A percentile compares a stretch with the other conserved stretches of the same genome.
phyloP scores from a whole-genome alignment of 257 asterid species.

The Lantana camara region DNA sequence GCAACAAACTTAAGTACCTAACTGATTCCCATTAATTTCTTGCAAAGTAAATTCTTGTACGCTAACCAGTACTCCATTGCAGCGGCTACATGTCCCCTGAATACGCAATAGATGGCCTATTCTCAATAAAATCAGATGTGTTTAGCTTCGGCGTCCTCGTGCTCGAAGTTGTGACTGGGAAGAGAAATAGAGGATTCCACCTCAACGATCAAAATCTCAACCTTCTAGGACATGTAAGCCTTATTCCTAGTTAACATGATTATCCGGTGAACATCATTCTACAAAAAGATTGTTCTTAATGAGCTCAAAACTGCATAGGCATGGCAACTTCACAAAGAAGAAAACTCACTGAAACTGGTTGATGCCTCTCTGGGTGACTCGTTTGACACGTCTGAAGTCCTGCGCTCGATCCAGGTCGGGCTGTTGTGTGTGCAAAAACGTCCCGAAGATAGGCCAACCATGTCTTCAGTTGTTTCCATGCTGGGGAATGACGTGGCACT shows the following conservation, averaged over 20 bases:
- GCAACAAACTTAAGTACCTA: background rate
- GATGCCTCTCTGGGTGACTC: background rate
- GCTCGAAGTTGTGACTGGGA: conserved; percentile 39
- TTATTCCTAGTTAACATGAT: background rate
- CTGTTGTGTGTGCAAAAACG: conserved; percentile 30
- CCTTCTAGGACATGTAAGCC: conserved; percentile 38
- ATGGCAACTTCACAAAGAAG: conserved; percentile 33
- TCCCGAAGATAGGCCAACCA: conserved; percentile 34
- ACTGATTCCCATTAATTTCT: background rate
- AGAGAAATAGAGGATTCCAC: conserved; percentile 37
- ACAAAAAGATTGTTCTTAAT: background rate
- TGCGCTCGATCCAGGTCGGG: conserved; percentile 29
- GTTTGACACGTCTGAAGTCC: conserved; percentile 19
- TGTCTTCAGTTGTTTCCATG: conserved; percentile 32
- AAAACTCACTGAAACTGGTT: conserved; percentile 24
- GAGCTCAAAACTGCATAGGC: conserved; percentile 27
- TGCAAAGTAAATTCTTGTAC: background rate
- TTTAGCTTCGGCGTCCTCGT: conserved; percentile 44
- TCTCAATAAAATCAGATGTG: conserved; percentile 40
- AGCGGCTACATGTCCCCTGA: conserved; percentile 48
- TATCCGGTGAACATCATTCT: background rate
- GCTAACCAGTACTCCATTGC: conserved; percentile 6
- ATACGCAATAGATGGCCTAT: conserved; percentile 37
- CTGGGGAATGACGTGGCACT: conserved; percentile 28
- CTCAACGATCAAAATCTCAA: conserved; percentile 35